Percentiles rank a stretch among this genome's conserved stretches.
Conservation (phyloP, 345 rosid species). For the Noccaea caerulescens region DNA sequence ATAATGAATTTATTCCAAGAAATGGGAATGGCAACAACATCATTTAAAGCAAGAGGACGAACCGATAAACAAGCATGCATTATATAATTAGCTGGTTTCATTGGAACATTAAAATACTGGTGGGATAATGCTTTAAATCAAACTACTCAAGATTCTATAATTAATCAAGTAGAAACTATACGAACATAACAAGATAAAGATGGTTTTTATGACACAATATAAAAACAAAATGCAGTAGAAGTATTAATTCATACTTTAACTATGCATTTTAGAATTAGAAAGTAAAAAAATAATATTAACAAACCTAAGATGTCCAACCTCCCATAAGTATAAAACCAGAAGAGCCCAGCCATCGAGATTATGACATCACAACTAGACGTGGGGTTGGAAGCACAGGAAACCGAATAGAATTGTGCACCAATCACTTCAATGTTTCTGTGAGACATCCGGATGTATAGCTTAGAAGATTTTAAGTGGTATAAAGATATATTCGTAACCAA, state of each 20-base stretch:
- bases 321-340: constrained; percentile 46
- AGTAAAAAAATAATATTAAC: neutral
- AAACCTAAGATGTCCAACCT: neutral
- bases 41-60: neutral
- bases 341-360: constrained; percentile 44
- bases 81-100: too few species aligned
- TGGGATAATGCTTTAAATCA: too few species aligned
- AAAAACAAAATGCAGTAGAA: neutral
- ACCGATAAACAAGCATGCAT: too few species aligned
- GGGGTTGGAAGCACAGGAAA: constrained; percentile 61
- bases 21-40: neutral
- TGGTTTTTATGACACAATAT: too few species aligned
- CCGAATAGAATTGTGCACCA: constrained; percentile 57
- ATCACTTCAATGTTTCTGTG: constrained; percentile 73
- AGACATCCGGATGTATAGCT: constrained; percentile 51
- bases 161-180: neutral
- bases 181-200: too few species aligned
- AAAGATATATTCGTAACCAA: neutral
- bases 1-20: neutral
- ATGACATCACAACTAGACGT: constrained; percentile 53
- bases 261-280: neutral
- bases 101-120: too few species aligned
- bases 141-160: neutral
- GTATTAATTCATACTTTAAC: neutral
- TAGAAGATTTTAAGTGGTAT: constrained; percentile 3